phyloP scores from a whole-genome alignment of 352 stramenopile genomes.

The Aphanomyces stellatus region DNA sequence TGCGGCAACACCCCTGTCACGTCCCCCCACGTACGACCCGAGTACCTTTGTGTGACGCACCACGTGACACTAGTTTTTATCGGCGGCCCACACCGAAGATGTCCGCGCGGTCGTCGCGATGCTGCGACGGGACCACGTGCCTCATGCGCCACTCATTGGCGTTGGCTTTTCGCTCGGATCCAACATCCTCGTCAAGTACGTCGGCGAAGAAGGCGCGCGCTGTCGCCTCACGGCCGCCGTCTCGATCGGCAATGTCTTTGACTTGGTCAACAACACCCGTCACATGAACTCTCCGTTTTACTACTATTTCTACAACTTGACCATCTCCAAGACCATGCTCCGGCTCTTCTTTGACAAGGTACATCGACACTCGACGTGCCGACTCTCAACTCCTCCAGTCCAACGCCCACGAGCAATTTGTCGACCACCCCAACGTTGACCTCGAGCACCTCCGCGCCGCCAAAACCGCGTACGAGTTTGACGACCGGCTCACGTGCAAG shows the following conservation, averaged over 20 bases:
- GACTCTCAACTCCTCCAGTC: conserved; percentile 22
- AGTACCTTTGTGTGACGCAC: background rate
- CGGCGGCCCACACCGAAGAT: conserved; percentile 54
- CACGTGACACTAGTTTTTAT: conserved; percentile 36
- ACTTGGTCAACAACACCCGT: conserved; percentile 37
- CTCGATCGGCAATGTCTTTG: conserved; percentile 58
- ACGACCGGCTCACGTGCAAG: conserved; percentile 46
- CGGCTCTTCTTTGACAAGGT: conserved; percentile 40
- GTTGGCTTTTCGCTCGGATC: conserved; percentile 62
- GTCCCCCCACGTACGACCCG: conserved; percentile 27
- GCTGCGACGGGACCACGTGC: conserved; percentile 31
- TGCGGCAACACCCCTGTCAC: conserved; percentile 50
- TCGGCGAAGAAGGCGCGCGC: conserved; percentile 40
- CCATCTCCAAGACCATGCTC: conserved; percentile 37
- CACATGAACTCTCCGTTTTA: conserved; percentile 39
- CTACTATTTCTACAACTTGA: conserved; percentile 43
- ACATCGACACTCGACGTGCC: background rate
- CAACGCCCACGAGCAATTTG: conserved; percentile 53
- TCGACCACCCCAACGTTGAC: conserved; percentile 34
- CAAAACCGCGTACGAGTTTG: conserved; percentile 41
- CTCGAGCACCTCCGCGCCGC: conserved; percentile 30
- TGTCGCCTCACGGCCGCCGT: conserved; percentile 35
- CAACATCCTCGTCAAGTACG: conserved; percentile 67
- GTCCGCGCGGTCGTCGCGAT: conserved; percentile 36
- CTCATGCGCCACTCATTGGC: conserved; percentile 32